Percentiles rank a stretch among this genome's conserved stretches.
Conservation (phyloP, 2,329 filamentous ascomycete genomes). For the Cladorrhinum sp. region DNA sequence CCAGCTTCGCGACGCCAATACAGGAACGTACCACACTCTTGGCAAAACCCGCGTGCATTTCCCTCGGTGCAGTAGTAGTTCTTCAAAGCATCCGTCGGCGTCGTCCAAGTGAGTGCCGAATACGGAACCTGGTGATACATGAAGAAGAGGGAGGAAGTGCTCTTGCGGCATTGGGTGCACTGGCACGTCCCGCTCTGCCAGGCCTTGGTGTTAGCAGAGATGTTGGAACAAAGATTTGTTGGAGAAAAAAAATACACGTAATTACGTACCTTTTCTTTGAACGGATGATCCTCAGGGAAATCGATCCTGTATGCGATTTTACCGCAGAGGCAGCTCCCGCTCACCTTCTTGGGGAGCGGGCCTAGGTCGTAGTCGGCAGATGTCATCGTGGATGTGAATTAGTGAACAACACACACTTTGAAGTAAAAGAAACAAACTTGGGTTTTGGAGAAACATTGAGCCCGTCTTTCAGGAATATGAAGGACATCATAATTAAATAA, state of each 20-base stretch:
- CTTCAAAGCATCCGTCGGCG: constrained; percentile 26
- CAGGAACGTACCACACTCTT: constrained; percentile 15
- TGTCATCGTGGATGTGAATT: neutral
- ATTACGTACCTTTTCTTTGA: constrained; percentile 16
- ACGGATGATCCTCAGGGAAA: constrained; percentile 19
- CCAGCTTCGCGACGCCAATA: constrained; percentile 13
- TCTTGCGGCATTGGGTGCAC: constrained; percentile 22
- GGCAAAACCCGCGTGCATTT: constrained; percentile 13
- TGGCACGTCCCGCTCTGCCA: constrained; percentile 20
- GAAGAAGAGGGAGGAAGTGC: constrained; percentile 19
- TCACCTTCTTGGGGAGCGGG: constrained; percentile 19
- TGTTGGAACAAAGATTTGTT: neutral
- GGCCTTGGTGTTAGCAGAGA: neutral
- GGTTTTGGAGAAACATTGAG: no score
- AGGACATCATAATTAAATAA: neutral
- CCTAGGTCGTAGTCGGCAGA: constrained; percentile 12
- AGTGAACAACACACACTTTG: neutral
- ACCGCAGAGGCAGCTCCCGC: constrained; percentile 20
- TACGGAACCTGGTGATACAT: constrained; percentile 17
- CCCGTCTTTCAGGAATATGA: no score
- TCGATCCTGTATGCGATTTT: constrained; percentile 16
- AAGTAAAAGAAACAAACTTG: neutral
- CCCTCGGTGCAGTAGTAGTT: constrained; percentile 13
- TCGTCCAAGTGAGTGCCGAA: constrained; percentile 12
- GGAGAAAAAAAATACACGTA: no score